phyloP scores from a whole-genome alignment of 2,329 filamentous ascomycete genomes.

The Pseudogymnoascus sp. region DNA sequence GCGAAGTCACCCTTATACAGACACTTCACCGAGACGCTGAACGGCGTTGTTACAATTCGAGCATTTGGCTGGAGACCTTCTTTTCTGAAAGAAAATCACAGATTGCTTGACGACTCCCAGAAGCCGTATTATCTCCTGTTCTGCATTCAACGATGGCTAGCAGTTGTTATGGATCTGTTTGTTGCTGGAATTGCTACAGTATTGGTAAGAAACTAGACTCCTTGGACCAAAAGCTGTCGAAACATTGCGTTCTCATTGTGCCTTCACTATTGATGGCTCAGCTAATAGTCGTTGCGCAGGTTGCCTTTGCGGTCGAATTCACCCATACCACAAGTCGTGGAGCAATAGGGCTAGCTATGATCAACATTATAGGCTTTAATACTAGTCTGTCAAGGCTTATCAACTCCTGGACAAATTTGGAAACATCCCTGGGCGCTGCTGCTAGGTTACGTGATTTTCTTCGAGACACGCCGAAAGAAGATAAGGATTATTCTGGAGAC shows the following conservation, averaged over 20 bases:
- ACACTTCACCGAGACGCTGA: conserved; percentile 51
- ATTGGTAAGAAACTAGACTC: neutral
- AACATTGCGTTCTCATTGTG: neutral
- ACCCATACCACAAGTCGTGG: conserved; percentile 14
- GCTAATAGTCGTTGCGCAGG: conserved; percentile 22
- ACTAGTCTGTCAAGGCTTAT: conserved; percentile 17
- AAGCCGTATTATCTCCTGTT: conserved; percentile 40
- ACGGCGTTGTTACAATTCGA: conserved; percentile 48
- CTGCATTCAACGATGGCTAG: conserved; percentile 40
- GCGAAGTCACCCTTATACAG: conserved; percentile 46
- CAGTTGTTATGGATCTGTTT: conserved; percentile 34
- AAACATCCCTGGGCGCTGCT: neutral
- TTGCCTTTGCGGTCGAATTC: conserved; percentile 24
- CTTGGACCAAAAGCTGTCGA: neutral
- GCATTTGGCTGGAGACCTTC: conserved; percentile 45
- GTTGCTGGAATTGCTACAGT: conserved; percentile 22
- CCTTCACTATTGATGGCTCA: neutral
- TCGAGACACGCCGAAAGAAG: neutral
- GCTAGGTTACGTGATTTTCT: neutral
- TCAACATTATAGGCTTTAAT: conserved; percentile 22
- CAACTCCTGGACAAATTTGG: neutral
- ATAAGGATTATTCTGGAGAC: neutral
- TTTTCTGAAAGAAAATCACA: conserved; percentile 14
- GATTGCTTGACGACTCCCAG: conserved; percentile 44
- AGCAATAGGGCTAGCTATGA: conserved; percentile 27